Evolutionary conservation across 805 yeast genomes (phyloP), one percentile per base, ranked within the genome.

Genomic region (Kregervanrija delftensis): DNA sequence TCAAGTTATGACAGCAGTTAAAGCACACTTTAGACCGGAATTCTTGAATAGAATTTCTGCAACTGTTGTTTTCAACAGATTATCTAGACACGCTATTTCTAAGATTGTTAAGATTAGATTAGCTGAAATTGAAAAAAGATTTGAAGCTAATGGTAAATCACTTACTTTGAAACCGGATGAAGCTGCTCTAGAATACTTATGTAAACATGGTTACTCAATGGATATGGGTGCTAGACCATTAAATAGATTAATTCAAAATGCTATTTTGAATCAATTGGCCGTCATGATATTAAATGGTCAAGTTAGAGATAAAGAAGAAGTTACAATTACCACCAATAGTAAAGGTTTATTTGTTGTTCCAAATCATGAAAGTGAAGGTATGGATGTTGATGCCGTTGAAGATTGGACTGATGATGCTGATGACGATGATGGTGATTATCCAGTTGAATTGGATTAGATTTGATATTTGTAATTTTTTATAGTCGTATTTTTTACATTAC

Each of bases 171-270:
- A 81, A 30, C 77, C 91, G n/a, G 80, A 81, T 43, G 80, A 77
- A 39, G 80, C 72, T 9, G 96, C 96, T 3, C 68, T 85, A 56
- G 89, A 85, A 42, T 93, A 82, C 73, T 71, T 93, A 53, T 82
- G 95, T 54, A 77, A 74, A 57, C 69, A 87, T 56, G 99, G 99
- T 41, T 93, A 90, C 68, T 87, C 96, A 22, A 76, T 83, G 46
- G 96, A 91, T 64, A 72, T 93, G 64, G 99, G 99, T 68, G 99
- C 99, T 6, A 78, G 99, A 64, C 99, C 99, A 47, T 76, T 93
- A 68, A 86, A 86, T 71, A 80, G 98, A 58, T 76, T 93, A 57
- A 91, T 93, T 53, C 97, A 93, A 66, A 76, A 74, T 50, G 93
- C 89, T 63, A 75, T 93, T 14, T 79, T 93, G 63, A 93, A 93